A percentile compares a stretch with the other conserved stretches of the same genome.
These are phyloP conservation scores for Rhododendron simsii DNA, from an alignment of 148 eudicot species.

Conservation along the genomic window DNA sequence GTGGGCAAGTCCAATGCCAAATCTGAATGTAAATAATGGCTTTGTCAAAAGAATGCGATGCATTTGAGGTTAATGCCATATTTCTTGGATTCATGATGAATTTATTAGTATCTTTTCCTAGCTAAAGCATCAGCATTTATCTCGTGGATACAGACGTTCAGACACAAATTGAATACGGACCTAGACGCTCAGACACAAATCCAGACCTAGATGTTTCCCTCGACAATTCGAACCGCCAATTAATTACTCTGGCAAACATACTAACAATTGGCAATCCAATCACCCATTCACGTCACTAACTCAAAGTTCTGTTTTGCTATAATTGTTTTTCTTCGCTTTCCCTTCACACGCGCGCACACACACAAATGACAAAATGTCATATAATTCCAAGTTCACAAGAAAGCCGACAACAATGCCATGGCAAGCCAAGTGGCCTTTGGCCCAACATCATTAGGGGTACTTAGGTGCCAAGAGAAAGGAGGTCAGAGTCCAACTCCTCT, in stretches of 20 bases:
- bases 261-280: background rate
- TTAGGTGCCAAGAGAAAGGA: background rate
- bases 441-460: background rate
- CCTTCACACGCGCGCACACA: background rate
- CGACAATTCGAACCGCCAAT: background rate
- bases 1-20: background rate
- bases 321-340: background rate
- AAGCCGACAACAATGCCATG: background rate
- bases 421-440: background rate
- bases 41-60: background rate
- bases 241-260: background rate
- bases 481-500: background rate
- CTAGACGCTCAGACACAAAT: no score
- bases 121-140: background rate
- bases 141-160: background rate
- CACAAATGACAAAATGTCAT: background rate
- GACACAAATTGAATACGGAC: no score
- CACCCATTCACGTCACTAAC: background rate
- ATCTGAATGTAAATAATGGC: background rate
- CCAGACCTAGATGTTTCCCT: background rate
- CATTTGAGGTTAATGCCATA: background rate
- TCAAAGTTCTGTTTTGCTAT: background rate
- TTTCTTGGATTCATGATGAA: background rate
- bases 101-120: no score
- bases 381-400: background rate